Conservation (phyloP, 2,329 filamentous ascomycete species). For the Hypoxylon sp. region DNA sequence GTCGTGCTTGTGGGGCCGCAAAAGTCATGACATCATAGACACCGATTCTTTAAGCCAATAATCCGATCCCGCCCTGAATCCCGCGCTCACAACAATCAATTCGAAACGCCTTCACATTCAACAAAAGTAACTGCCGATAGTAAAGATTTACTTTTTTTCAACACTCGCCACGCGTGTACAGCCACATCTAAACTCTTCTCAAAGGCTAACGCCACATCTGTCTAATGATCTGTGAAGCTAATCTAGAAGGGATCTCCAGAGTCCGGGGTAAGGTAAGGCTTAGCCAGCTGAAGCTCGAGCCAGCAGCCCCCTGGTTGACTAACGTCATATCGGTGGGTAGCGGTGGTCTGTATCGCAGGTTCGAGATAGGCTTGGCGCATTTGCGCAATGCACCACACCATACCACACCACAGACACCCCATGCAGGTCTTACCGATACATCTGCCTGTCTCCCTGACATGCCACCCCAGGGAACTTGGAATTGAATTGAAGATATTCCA, state of each 20-base stretch:
- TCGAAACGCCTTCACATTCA: neutral
- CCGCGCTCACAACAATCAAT: neutral
- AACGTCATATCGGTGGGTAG: constrained; percentile 32
- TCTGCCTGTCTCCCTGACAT: constrained; percentile 8
- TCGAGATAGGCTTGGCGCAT: neutral
- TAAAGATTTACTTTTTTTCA: neutral
- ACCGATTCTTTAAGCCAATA: constrained; percentile 16
- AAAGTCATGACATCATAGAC: constrained; percentile 35
- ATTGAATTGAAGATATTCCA: constrained; percentile 5
- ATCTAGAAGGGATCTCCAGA: constrained; percentile 7
- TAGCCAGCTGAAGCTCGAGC: constrained; percentile 19
- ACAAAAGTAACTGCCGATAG: neutral
- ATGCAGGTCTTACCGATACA: constrained; percentile 1
- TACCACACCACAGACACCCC: too few relatives aligned
- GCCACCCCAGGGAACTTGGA: constrained; percentile 16
- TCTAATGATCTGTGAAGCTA: neutral
- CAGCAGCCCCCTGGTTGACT: constrained; percentile 2
- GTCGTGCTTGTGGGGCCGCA: neutral
- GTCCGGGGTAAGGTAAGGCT: constrained; percentile 25
- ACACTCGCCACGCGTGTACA: constrained; percentile 1
- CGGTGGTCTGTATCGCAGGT: neutral
- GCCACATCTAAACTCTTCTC: neutral
- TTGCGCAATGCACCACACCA: constrained; percentile 9
- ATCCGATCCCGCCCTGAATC: constrained; percentile 9
- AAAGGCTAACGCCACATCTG: neutral